Evolutionary conservation across 1,139 yeast species (phyloP).

Genomic region (Pichia sorboxylosa): DNA sequence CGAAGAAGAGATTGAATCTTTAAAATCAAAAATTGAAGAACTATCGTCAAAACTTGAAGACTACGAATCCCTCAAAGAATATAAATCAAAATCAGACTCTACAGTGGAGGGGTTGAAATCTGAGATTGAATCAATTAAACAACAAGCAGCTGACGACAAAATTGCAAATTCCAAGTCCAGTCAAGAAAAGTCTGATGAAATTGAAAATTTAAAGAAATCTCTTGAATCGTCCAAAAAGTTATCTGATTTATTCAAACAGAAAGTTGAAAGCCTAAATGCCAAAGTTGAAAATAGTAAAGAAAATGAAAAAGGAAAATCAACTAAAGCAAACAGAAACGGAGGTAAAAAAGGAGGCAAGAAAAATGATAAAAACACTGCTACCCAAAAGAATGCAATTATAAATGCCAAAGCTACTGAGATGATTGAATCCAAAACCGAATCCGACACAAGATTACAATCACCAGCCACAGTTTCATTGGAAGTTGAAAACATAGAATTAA

Average conservation of each 20-base stretch:
- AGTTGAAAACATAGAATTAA: constrained; percentile 17
- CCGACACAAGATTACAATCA: constrained; percentile 7
- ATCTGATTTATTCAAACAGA: constrained; percentile 18
- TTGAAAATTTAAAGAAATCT: constrained; percentile 11
- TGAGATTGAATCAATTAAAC: constrained; percentile 11
- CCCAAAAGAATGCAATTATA: neutral
- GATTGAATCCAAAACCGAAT: constrained; percentile 14
- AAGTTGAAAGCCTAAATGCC: constrained; percentile 13
- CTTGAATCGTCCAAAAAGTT: constrained; percentile 15
- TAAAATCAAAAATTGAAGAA: constrained; percentile 5
- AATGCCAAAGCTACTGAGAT: constrained; percentile 1
- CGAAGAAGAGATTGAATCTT: neutral
- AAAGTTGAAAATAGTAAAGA: constrained; percentile 6
- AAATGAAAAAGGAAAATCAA: constrained; percentile 1
- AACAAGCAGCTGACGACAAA: constrained; percentile 25
- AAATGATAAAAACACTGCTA: neutral
- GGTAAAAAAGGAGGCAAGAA: constrained; percentile 6
- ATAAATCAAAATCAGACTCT: too few species aligned
- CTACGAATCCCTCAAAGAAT: too few species aligned
- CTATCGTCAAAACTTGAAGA: too few species aligned
- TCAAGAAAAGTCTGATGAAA: neutral
- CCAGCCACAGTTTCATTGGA: constrained; percentile 2
- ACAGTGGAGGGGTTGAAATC: too few species aligned
- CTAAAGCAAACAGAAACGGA: constrained; percentile 4
- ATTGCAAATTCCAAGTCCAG: too few species aligned